phyloP scores from a whole-genome alignment of 2,329 filamentous ascomycete genomes.

The Colletotrichum tamarilloi region DNA sequence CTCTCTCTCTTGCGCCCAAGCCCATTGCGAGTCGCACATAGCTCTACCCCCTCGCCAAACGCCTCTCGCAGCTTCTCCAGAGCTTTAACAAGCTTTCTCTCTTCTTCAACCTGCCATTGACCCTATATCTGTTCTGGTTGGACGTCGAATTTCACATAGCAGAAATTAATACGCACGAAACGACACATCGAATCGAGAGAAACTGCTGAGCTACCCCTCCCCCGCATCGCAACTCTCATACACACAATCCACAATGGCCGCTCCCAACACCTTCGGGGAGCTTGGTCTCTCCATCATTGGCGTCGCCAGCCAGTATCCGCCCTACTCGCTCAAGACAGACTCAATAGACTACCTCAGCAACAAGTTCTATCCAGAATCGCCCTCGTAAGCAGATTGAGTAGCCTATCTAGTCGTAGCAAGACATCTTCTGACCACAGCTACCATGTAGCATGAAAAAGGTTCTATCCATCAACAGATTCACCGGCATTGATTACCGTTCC shows the following conservation, averaged over 20 bases:
- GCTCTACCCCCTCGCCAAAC: background rate
- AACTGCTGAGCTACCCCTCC: conserved; percentile 24
- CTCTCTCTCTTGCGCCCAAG: background rate
- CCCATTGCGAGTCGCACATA: conserved; percentile 10
- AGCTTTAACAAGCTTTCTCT: background rate
- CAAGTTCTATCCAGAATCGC: conserved; percentile 68
- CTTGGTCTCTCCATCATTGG: conserved; percentile 72
- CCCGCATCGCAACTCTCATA: conserved; percentile 16
- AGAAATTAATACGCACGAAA: background rate
- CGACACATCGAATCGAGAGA: background rate
- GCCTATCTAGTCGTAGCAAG: too few relatives aligned
- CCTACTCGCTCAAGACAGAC: conserved; percentile 61
- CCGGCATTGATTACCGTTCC: conserved; percentile 72
- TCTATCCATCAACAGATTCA: conserved; percentile 71
- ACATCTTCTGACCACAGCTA: too few relatives aligned
- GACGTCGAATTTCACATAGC: background rate
- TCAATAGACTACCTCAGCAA: conserved; percentile 64
- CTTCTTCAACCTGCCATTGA: conserved; percentile 1
- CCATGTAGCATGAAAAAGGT: conserved; percentile 69
- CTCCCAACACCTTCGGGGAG: conserved; percentile 55
- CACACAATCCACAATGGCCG: conserved; percentile 49
- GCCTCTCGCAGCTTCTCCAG: background rate
- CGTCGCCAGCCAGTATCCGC: conserved; percentile 70
- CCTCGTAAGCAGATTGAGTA: conserved; percentile 59
- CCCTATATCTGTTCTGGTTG: too few relatives aligned